Conservation (phyloP, 768 basidiomycete genomes). For the Boletellus ananiceps region DNA sequence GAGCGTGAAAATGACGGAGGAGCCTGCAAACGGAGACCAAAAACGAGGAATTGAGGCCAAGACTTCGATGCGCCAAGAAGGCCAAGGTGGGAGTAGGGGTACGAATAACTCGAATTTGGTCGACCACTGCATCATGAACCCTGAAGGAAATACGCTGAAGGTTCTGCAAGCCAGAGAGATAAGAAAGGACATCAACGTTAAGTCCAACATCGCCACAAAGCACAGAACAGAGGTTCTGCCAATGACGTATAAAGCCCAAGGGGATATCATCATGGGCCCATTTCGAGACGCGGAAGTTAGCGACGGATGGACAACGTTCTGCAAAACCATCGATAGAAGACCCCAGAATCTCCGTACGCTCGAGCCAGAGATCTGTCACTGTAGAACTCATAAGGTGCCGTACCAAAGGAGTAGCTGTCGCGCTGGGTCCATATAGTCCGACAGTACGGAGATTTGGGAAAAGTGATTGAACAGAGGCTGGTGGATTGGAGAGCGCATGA, state of each 20-base stretch:
- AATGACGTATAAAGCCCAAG: conserved; percentile 3
- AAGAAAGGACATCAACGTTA: too few relatives aligned
- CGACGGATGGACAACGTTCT: conserved; percentile 1
- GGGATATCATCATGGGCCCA: background rate
- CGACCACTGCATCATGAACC: too few relatives aligned
- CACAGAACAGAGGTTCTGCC: background rate
- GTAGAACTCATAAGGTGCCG: conserved; percentile 5
- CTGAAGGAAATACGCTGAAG: too few relatives aligned
- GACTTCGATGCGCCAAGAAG: too few relatives aligned
- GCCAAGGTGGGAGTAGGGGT: too few relatives aligned
- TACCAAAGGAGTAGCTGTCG: conserved; percentile 1
- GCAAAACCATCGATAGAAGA: background rate
- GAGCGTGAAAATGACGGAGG: too few relatives aligned
- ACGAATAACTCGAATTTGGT: too few relatives aligned
- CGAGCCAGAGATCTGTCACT: background rate
- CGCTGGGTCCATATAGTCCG: background rate
- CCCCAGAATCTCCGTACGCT: background rate
- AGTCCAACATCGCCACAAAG: too few relatives aligned
- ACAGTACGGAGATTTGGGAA: conserved; percentile 11
- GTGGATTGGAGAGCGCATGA: background rate
- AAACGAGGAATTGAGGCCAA: too few relatives aligned
- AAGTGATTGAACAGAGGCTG: background rate
- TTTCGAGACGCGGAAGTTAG: background rate
- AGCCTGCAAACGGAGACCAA: too few relatives aligned
- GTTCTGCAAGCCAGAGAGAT: too few relatives aligned